These are phyloP conservation scores for Mucor sp. DNA, from an alignment of 371 early-diverging fungal genomes.

Conservation along the genomic window DNA sequence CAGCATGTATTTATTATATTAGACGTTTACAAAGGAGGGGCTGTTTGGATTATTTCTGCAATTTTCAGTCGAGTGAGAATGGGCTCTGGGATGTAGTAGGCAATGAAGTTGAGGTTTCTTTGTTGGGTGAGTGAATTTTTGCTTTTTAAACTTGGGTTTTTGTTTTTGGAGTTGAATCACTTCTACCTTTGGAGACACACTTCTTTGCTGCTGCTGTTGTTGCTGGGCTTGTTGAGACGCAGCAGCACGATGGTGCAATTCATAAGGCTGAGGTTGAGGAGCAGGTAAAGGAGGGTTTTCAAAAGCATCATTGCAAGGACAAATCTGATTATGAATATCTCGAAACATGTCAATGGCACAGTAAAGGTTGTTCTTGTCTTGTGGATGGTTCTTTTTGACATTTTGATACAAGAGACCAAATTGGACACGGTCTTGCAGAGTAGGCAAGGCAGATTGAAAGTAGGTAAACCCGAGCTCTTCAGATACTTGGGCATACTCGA, in stretches of 20 bases:
- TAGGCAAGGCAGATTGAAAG: background rate
- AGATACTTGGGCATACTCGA: background rate
- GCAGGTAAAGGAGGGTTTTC: background rate
- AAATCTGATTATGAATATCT: background rate
- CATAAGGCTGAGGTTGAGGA: too few relatives aligned
- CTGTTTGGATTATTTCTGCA: background rate
- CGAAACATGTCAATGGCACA: background rate
- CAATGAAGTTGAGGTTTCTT: background rate
- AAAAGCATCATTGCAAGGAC: background rate
- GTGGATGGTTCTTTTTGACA: background rate
- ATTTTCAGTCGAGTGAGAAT: background rate
- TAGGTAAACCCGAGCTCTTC: background rate
- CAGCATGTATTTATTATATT: too few relatives aligned
- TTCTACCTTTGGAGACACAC: too few relatives aligned
- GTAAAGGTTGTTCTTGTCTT: background rate
- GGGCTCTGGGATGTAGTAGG: background rate
- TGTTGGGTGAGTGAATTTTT: too few relatives aligned
- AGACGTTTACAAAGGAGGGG: too few relatives aligned
- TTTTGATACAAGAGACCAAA: background rate
- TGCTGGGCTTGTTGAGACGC: too few relatives aligned
- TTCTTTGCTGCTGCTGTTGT: too few relatives aligned
- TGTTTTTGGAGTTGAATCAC: too few relatives aligned
- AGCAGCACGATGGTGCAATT: too few relatives aligned
- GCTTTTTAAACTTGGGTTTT: too few relatives aligned
- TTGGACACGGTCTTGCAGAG: background rate